Base-by-base conservation (phyloP, 345 rosid species). In the Rhizophora apiculata region DNA sequence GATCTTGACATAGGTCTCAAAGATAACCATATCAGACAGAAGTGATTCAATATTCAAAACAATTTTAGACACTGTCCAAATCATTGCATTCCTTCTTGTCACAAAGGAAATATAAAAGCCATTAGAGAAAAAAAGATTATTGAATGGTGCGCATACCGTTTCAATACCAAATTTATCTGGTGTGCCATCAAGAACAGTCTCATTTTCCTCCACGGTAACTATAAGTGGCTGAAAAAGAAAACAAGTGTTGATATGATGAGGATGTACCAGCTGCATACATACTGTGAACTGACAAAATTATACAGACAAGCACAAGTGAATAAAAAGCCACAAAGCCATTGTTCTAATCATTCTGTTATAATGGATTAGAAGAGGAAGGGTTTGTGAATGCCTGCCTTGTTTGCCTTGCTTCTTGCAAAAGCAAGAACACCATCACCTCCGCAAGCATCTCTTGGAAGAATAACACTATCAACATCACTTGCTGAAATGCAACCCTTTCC, bases 401-500 rank as follows among this genome's bases (percentile, higher is more conserved):
- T 83, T 34, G 59, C 69, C 73, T 68, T 74, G 29, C 71, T 77
- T 79, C 82, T 77, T 49, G 87, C 84, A 59, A 87, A 87, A 60
- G 89, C 89, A 77, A 85, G 84, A 68, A 76, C 80, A 52, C 81
- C 92, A 70, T 83, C 86, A 59, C 92, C 89, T 71, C 82, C 86
- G 69, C 87, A 87, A 24, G 89, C 82, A 83, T 83, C 78, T 34
- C 70, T 62, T 0, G 87, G 92, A 71, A 87, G 84, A 78, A 85
- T 65, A 6, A 82, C 79, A 21, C 92, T 85, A 69, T 85, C 88
- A 58, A 87, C 87, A 70, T 85, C 85, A 71, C 79, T 67, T 24
- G 75, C 79, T 24, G 72, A 72, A 55, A 87, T 53, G 76, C 85
- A 82, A 65, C 75, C 76, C 24, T 72, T 72, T 62, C 62, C 79